Conservation (phyloP, 1,284 basidiomycete genomes). For the Trichosporon faecale region DNA sequence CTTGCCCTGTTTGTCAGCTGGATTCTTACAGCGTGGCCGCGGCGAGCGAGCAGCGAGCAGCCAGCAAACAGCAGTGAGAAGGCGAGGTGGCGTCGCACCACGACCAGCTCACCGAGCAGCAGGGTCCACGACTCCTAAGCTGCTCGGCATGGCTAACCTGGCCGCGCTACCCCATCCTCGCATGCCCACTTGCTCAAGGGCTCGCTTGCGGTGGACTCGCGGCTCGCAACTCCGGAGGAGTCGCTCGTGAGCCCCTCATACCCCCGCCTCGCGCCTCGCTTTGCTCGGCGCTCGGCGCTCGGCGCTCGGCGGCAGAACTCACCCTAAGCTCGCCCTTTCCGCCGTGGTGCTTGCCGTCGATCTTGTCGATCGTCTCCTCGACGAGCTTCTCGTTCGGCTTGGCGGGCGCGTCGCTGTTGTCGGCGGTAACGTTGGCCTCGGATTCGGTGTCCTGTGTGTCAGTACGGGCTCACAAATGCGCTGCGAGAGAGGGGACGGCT, state of each 20-base stretch:
- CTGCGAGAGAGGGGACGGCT: background rate
- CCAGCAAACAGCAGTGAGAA: too few relatives aligned
- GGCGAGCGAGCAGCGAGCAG: too few relatives aligned
- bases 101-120: too few relatives aligned
- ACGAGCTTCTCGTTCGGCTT: slow-evolving; percentile 10
- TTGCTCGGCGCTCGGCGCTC: background rate
- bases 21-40: background rate
- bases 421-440: slow-evolving; percentile 20
- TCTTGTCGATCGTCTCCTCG: slow-evolving; percentile 16
- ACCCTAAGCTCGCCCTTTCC: slow-evolving; percentile 2
- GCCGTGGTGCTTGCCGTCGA: slow-evolving; percentile 8
- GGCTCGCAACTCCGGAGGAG: background rate
- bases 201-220: too few relatives aligned
- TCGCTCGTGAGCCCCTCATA: too few relatives aligned
- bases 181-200: too few relatives aligned
- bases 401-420: slow-evolving; percentile 2
- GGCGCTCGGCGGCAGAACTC: background rate
- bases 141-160: too few relatives aligned
- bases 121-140: too few relatives aligned
- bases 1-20: background rate
- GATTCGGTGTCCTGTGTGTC: slow-evolving; percentile 20
- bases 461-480: background rate
- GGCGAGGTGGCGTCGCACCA: too few relatives aligned
- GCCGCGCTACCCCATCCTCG: too few relatives aligned
- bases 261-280: too few relatives aligned